These are phyloP conservation scores for Aschersonia sp. DNA, from an alignment of 2,329 filamentous ascomycete genomes.

Conservation along the genomic window DNA sequence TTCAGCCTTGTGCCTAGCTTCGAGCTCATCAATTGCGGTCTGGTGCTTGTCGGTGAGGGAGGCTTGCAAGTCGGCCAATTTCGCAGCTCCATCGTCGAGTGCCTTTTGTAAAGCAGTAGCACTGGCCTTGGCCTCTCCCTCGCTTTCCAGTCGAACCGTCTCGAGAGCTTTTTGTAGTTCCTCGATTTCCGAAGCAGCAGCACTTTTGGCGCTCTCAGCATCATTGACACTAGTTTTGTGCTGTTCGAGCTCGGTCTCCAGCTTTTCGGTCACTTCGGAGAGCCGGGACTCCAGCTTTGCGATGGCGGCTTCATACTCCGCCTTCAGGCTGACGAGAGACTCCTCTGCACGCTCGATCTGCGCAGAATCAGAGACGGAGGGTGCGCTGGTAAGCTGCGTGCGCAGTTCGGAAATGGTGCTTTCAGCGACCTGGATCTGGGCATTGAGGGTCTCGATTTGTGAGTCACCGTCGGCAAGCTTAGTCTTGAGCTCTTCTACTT, in stretches of 20 bases:
- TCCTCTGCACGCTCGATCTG: slow-evolving; percentile 23
- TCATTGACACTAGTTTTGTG: slow-evolving; percentile 34
- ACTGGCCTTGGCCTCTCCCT: slow-evolving; percentile 17
- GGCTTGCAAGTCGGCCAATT: slow-evolving; percentile 34
- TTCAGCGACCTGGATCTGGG: slow-evolving; percentile 39
- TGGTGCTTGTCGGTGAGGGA: slow-evolving; percentile 35
- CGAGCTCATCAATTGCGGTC: slow-evolving; percentile 30
- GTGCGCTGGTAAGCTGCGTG: slow-evolving; percentile 31
- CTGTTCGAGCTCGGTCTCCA: slow-evolving; percentile 33
- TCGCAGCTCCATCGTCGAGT: slow-evolving; percentile 30
- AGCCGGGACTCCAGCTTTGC: slow-evolving; percentile 31
- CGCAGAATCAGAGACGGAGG: slow-evolving; percentile 21
- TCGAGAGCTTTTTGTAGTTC: slow-evolving; percentile 37
- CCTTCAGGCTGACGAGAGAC: slow-evolving; percentile 31
- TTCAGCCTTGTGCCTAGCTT: slow-evolving; percentile 37
- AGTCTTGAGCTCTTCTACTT: slow-evolving; percentile 43
- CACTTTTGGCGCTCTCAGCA: slow-evolving; percentile 32
- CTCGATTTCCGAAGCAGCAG: slow-evolving; percentile 31
- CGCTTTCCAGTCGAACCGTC: slow-evolving; percentile 16
- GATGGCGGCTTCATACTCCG: slow-evolving; percentile 33
- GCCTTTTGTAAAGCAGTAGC: slow-evolving; percentile 21
- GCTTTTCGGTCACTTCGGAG: slow-evolving; percentile 32
- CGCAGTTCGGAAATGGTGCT: slow-evolving; percentile 40
- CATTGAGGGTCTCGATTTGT: slow-evolving; percentile 41
- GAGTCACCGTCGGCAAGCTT: slow-evolving; percentile 44